Conservation (phyloP, 78 protist genomes). For the Emiliania huxleyi region DNA sequence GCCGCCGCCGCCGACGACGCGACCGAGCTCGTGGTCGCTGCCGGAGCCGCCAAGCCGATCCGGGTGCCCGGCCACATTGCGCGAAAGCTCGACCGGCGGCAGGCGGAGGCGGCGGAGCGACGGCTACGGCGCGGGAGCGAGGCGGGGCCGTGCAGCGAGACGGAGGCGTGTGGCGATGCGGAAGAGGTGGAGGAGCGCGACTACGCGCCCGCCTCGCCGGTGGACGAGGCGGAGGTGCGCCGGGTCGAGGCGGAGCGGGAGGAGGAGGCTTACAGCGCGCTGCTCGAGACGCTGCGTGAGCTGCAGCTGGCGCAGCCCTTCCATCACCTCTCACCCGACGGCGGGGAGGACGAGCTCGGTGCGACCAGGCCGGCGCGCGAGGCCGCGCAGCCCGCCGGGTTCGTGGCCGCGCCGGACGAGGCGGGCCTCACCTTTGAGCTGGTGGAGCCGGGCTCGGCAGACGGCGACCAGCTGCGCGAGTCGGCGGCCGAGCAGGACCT, state of each 20-base stretch:
- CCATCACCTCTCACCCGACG: not conserved
- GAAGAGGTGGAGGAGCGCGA: not conserved
- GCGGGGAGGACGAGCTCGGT: not conserved
- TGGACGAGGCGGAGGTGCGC: not conserved
- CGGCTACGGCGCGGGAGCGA: not conserved
- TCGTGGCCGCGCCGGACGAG: not conserved
- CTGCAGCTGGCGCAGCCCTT: not conserved
- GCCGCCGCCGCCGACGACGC: not conserved
- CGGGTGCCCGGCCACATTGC: not conserved
- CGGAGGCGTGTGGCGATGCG: not conserved
- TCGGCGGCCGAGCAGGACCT: not conserved
- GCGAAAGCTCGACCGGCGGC: not conserved
- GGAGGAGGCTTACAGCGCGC: not conserved
- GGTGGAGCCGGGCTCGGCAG: no score
- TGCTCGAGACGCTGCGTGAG: conserved; percentile 18
- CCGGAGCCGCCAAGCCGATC: not conserved
- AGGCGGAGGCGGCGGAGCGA: not conserved
- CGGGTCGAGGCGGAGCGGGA: not conserved
- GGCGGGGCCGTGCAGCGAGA: not conserved
- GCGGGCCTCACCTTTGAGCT: no score
- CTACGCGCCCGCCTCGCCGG: not conserved
- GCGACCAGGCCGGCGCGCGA: not conserved
- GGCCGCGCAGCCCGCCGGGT: not conserved
- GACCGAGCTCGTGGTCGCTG: not conserved
- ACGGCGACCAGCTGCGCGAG: not conserved